Evolutionary conservation across 2,329 filamentous ascomycete genomes (phyloP), one percentile per base, ranked within the genome.

Genomic region (Seiridium cupressi): DNA sequence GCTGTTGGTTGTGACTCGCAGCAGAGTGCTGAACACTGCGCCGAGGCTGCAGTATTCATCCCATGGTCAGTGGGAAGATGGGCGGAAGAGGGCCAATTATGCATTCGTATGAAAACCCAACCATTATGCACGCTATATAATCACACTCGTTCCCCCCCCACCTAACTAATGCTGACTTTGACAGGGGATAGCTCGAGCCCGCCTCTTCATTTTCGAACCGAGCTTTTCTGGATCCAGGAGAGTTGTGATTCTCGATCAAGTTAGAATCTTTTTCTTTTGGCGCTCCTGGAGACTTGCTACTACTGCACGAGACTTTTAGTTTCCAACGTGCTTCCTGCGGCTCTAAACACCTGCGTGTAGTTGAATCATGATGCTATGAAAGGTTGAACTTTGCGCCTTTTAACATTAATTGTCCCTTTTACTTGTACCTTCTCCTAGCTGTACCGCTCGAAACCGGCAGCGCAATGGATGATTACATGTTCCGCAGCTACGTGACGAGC

Each of bases 381-480:
- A 26, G 10, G 7, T 42, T 53, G n/a, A 36, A 35, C 34, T n/a
- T n/a, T 53, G n/a, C n/a, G 31, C 26, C 11, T 35, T 36, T 18
- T 35, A 53, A 18, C 31, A 18, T 18, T 35, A 53, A 13, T 38
- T 18, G 18, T 53, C 34, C 49, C 49, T n/a, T 38, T 32, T 38
- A 11, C 11, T 38, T 40, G 10, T 26, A 32, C 10, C 7, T 34
- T 49, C 31, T 49, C 26, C 47, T 34, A 49, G 11, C 31, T 32
- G 10, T 49, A 11, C 26, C 9, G 8, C 35, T 18, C 26, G 32
- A 32, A 49, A 34, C 9, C 34, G 32, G n/a, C 31, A 53, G 49
- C 13, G 51, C 18, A 10, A 86, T 87, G 84, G 84, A 87, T 69
- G 81, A 86, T 65, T 86, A 84, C 68, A 79, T 86, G 72, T 86